A percentile compares a stretch with the other conserved stretches of the same genome.
These are phyloP conservation scores for Malus sylvestris DNA, from an alignment of 306 rosid genomes.

Conservation along the genomic window DNA sequence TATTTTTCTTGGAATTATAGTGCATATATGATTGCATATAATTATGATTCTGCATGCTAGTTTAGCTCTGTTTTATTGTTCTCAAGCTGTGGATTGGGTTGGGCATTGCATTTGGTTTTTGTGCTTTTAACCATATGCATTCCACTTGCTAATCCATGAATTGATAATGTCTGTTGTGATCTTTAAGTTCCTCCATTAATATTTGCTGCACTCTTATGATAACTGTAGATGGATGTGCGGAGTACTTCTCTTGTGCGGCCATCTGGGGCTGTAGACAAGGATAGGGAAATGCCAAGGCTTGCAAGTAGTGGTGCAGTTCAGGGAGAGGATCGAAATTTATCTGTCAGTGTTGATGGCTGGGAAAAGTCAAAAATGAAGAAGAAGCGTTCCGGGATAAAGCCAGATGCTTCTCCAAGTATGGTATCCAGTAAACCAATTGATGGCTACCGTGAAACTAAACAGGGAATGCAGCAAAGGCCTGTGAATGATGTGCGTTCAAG, in stretches of 20 bases:
- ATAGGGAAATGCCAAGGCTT: slow-evolving; percentile 75
- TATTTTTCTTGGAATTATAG: not conserved
- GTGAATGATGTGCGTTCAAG: slow-evolving; percentile 73
- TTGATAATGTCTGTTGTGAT: not conserved
- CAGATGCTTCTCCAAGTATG: slow-evolving; percentile 71
- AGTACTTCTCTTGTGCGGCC: slow-evolving; percentile 68
- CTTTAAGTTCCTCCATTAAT: not conserved
- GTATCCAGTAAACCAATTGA: slow-evolving; percentile 56
- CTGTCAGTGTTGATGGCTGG: slow-evolving; percentile 90
- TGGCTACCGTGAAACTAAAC: slow-evolving; percentile 77
- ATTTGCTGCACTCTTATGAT: slow-evolving; percentile 12
- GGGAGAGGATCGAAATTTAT: slow-evolving; percentile 74
- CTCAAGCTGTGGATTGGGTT: not conserved
- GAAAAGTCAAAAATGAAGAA: slow-evolving; percentile 94
- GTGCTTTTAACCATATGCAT: not conserved
- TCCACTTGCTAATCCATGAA: not conserved
- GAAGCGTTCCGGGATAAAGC: slow-evolving; percentile 89
- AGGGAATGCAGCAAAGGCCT: slow-evolving; percentile 76
- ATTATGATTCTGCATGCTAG: not conserved
- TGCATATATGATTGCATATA: not conserved
- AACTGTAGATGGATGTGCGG: slow-evolving; percentile 73
- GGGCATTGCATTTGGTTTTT: not conserved
- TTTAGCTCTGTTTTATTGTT: not conserved
- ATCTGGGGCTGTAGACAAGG: slow-evolving; percentile 74
- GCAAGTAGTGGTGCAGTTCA: slow-evolving; percentile 56